Conservation (phyloP, 1,284 basidiomycete species). For the Ganoderma resinaceum region DNA sequence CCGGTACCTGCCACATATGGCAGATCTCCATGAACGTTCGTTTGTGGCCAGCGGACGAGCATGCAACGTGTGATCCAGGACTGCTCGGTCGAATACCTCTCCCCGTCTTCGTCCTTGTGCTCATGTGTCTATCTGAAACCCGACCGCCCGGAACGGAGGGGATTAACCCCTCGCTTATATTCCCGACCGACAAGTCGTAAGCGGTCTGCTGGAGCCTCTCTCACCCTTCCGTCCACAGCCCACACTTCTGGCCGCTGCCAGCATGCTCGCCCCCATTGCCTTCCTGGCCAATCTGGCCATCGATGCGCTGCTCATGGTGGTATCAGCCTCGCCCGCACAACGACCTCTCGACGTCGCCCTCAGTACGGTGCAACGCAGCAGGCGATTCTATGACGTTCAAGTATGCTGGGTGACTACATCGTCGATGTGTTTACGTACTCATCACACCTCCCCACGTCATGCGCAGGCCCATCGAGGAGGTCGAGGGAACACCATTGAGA, state of each 20-base stretch:
- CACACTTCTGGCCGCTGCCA: neutral
- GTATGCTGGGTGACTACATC: conserved; percentile 29
- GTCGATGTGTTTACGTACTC: conserved; percentile 23
- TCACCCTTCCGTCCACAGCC: neutral
- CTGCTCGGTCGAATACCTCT: neutral
- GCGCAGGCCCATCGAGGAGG: conserved; percentile 80
- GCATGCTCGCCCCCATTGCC: conserved; percentile 32
- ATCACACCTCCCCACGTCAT: conserved; percentile 11
- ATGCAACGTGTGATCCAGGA: conserved; percentile 23
- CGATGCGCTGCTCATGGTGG: conserved; percentile 30
- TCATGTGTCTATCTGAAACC: neutral
- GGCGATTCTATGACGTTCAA: conserved; percentile 40
- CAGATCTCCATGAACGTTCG: conserved; percentile 29
- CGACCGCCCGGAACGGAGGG: neutral
- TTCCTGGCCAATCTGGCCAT: conserved; percentile 32
- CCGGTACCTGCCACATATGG: conserved; percentile 16
- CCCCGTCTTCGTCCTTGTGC: neutral
- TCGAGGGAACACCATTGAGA: conserved; percentile 76
- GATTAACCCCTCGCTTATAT: conserved; percentile 7
- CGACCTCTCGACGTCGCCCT: conserved; percentile 18
- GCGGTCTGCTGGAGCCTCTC: neutral
- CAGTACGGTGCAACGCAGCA: conserved; percentile 15
- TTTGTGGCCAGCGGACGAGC: conserved; percentile 15
- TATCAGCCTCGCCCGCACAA: conserved; percentile 30
- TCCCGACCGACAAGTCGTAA: neutral